Evolutionary conservation across 225 moss, liverwort and hornwort species (phyloP).

Genomic region (Straminergon stramineum): DNA sequence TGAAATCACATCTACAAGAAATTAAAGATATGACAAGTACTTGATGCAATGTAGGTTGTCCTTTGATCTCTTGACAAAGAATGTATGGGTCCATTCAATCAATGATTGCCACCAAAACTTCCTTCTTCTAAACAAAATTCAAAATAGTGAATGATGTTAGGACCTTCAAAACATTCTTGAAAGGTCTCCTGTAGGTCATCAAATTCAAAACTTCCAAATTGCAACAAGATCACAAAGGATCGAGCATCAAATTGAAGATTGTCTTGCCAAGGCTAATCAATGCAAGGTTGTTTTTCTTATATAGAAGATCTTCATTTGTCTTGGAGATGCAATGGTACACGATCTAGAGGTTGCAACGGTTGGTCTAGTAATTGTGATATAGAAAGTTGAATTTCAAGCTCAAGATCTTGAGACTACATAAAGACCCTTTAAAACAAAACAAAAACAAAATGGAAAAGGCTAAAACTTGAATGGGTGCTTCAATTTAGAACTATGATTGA

Average conservation of each 20-base stretch:
- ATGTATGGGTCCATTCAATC: fast-evolving
- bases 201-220: no score
- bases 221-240: neutral
- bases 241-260: neutral
- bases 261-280: no score
- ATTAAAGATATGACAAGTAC: fast-evolving
- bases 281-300: no score
- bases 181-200: fast-evolving
- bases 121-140: neutral
- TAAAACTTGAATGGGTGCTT: neutral
- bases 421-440: neutral
- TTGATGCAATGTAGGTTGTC: neutral
- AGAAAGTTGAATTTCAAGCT: no score
- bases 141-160: neutral
- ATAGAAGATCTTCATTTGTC: no score
- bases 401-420: neutral
- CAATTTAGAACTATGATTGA: neutral
- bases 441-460: neutral
- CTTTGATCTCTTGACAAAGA: neutral
- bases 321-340: no score
- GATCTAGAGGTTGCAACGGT: fast-evolving
- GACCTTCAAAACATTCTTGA: neutral
- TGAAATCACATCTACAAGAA: neutral
- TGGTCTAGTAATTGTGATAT: neutral
- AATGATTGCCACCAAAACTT: neutral